These are phyloP conservation scores for Rhododendron williamsianum DNA, from an alignment of 148 eudicot species.

Conservation along the genomic window DNA sequence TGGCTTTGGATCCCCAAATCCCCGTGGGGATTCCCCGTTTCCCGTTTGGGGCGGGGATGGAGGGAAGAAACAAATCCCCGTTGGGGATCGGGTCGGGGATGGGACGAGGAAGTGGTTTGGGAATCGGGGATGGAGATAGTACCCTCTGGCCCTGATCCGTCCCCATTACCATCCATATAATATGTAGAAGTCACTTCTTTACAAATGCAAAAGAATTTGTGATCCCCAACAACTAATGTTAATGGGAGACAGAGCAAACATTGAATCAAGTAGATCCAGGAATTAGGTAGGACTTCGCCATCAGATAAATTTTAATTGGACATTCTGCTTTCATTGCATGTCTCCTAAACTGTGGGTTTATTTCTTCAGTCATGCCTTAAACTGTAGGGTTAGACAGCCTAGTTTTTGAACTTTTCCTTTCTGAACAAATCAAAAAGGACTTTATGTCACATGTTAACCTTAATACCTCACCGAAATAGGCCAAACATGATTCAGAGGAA, in stretches of 20 bases:
- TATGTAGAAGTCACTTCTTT: background rate
- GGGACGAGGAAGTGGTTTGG: too few species aligned
- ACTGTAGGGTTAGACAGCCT: background rate
- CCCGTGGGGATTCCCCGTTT: too few species aligned
- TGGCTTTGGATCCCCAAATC: too few species aligned
- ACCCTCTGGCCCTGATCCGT: too few species aligned
- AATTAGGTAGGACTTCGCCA: constrained; percentile 1
- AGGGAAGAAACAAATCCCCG: too few species aligned
- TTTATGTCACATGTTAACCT: background rate
- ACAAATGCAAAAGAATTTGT: background rate
- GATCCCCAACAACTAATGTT: background rate
- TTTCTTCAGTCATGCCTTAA: background rate
- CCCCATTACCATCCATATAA: too few species aligned
- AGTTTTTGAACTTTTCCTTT: background rate
- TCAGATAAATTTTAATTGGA: background rate
- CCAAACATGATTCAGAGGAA: background rate
- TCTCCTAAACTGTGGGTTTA: background rate
- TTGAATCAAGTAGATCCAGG: background rate
- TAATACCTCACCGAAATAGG: background rate
- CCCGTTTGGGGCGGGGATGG: too few species aligned
- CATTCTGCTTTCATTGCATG: background rate
- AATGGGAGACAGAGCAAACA: background rate
- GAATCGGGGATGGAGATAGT: too few species aligned
- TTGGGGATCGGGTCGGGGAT: too few species aligned
- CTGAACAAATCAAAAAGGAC: background rate